Conservation (phyloP, 176 grass and related monocot genomes). For the bread wheat (Triticum aestivum) region IWGSC_CS_RefSeq_v2.1 NC_057805.1:11285233-11285732, state of each 20-base stretch:
- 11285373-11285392: constrained; percentile 7
- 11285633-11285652: constrained; percentile 13
- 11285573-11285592: constrained; percentile 1
- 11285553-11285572: neutral
- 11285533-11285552: neutral
- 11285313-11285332: neutral
- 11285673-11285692: constrained; percentile 16
- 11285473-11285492: neutral
- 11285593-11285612: neutral
- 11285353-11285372: neutral
- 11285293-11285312: constrained; percentile 8
- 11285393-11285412: constrained; percentile 1
- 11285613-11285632: neutral
- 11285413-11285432: neutral
- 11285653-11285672: neutral
- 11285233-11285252: neutral
- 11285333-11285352: neutral
- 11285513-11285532: neutral
- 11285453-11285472: constrained; percentile 9
- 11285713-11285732: constrained; percentile 14
- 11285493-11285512: constrained; percentile 1
- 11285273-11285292: constrained; percentile 11
- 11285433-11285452: neutral
- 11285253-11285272: constrained; percentile 1
- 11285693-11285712: constrained; percentile 9